Evolutionary conservation across 768 basidiomycete species (phyloP).

Genomic region (Trametes maxima): DNA sequence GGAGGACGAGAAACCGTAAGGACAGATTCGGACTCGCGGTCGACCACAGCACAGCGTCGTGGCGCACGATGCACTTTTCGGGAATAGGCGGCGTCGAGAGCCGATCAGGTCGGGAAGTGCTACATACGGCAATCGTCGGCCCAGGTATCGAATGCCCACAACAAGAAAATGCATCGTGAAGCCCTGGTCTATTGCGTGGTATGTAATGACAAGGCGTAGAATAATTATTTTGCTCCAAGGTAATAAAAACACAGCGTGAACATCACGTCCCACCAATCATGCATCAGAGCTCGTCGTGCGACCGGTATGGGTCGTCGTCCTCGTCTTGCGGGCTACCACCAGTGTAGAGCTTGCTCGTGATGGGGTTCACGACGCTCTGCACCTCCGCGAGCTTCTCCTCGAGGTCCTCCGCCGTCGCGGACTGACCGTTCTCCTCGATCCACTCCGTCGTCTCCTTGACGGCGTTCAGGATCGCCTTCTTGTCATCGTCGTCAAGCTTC

Average conservation of each 20-base stretch:
- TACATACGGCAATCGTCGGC: not conserved
- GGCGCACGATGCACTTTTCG: not conserved
- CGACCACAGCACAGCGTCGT: not conserved
- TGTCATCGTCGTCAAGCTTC: slow-evolving; percentile 81
- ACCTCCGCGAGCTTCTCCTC: slow-evolving; percentile 86
- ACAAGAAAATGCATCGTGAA: slow-evolving; percentile 12
- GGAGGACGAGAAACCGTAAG: not conserved
- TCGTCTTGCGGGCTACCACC: slow-evolving; percentile 37
- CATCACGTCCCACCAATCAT: slow-evolving; percentile 5
- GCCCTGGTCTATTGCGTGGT: slow-evolving; percentile 24
- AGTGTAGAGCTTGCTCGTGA: slow-evolving; percentile 81
- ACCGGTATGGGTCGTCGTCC: slow-evolving; percentile 39
- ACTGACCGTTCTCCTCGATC: slow-evolving; percentile 83
- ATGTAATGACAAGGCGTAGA: slow-evolving; percentile 23
- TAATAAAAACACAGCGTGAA: slow-evolving; percentile 22
- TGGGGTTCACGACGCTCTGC: slow-evolving; percentile 77
- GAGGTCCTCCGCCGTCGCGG: slow-evolving; percentile 82
- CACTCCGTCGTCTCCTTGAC: slow-evolving; percentile 92
- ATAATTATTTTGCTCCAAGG: slow-evolving; percentile 23
- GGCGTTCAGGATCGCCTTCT: slow-evolving; percentile 77
- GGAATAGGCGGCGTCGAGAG: not conserved
- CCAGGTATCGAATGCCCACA: not conserved
- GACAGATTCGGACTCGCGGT: not conserved
- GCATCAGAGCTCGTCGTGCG: slow-evolving; percentile 48
- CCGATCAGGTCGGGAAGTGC: not conserved